A percentile compares a stretch with the other conserved stretches of the same genome.
phyloP scores from a whole-genome alignment of 306 rosid genomes.

The Comarum palustre region DNA sequence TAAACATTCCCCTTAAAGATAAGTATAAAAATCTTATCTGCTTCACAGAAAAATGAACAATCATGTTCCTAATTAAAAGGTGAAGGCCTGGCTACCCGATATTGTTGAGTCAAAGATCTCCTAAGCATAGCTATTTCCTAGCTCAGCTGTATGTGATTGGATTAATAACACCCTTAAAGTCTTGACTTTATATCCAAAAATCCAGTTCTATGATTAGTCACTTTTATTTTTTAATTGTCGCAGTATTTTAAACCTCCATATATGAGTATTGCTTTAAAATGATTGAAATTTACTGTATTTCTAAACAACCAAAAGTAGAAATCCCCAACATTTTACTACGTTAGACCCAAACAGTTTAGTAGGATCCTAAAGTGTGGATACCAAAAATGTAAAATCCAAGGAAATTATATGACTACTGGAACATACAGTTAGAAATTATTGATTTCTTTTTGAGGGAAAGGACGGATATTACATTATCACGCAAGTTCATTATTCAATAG shows the following conservation, averaged over 20 bases:
- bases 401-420: background rate
- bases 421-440: background rate
- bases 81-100: background rate
- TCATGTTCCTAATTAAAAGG: background rate
- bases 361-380: background rate
- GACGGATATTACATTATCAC: background rate
- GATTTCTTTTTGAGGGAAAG: background rate
- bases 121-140: background rate
- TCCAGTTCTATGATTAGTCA: background rate
- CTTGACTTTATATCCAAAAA: background rate
- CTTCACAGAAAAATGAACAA: background rate
- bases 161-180: background rate
- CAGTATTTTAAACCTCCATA: background rate
- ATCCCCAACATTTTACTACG: background rate
- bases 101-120: background rate
- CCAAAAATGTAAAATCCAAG: background rate
- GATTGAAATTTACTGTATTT: background rate
- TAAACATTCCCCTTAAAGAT: background rate
- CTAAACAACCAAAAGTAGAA: background rate
- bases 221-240: background rate
- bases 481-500: slow-evolving; percentile 12
- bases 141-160: background rate
- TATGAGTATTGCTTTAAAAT: background rate
- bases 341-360: background rate
- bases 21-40: background rate